Evolutionary conservation across 192 early-diverging fungal species (phyloP).

Genomic region (Backusella australiensis): DNA sequence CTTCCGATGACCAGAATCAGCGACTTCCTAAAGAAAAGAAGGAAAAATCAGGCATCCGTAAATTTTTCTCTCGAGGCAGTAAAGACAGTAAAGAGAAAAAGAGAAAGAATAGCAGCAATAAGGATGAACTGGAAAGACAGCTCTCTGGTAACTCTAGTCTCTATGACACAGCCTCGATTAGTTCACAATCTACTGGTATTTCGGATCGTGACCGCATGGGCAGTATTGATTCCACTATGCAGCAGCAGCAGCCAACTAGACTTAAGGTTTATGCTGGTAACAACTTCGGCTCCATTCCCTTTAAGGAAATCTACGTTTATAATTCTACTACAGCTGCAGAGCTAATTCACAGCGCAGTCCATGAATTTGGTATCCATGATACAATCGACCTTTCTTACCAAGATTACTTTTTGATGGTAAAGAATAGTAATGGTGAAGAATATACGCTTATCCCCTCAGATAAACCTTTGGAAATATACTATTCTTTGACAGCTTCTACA

Average conservation of each 20-base stretch:
- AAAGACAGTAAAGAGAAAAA: conserved; percentile 22
- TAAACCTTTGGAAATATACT: conserved; percentile 50
- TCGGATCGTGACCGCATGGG: conserved; percentile 17
- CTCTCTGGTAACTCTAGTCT: background rate
- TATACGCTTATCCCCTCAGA: conserved; percentile 49
- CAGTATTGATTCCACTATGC: conserved; percentile 11
- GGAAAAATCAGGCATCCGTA: conserved; percentile 28
- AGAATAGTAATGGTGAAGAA: conserved; percentile 48
- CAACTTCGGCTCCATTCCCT: background rate
- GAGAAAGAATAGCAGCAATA: conserved; percentile 16
- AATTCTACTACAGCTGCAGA: conserved; percentile 40
- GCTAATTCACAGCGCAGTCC: conserved; percentile 45
- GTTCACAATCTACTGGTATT: conserved; percentile 32
- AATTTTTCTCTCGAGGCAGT: conserved; percentile 30
- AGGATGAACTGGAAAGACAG: conserved; percentile 8
- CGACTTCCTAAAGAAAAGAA: conserved; percentile 10
- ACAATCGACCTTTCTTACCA: conserved; percentile 11
- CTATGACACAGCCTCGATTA: conserved; percentile 27
- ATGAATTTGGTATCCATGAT: conserved; percentile 36
- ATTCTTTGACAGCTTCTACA: conserved; percentile 45
- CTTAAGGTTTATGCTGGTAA: conserved; percentile 51
- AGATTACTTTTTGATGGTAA: conserved; percentile 48
- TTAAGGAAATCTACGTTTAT: conserved; percentile 36
- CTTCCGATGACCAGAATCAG: conserved; percentile 4
- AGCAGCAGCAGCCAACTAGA: background rate